Conservation (phyloP, 2,329 filamentous ascomycete species). For the Meredithiella fracta region DNA sequence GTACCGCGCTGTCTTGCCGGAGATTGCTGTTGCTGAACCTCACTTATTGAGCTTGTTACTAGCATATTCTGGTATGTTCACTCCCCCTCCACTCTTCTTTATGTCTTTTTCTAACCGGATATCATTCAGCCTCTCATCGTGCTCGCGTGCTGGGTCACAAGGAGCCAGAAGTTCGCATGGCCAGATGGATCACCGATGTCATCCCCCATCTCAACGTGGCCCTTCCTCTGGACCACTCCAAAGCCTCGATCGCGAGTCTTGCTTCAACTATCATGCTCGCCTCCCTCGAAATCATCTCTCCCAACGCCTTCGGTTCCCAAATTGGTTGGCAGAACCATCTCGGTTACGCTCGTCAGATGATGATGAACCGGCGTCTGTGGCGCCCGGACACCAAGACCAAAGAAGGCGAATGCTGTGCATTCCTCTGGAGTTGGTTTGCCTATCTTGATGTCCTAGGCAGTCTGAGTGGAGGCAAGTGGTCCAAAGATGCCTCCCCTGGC, state of each 20-base stretch:
- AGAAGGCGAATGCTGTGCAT: conserved; percentile 38
- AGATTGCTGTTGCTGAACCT: conserved; percentile 50
- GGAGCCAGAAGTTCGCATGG: conserved; percentile 63
- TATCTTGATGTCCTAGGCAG: conserved; percentile 69
- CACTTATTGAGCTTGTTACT: conserved; percentile 63
- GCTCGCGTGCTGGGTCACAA: conserved; percentile 56
- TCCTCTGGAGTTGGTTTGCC: conserved; percentile 67
- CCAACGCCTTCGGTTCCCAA: conserved; percentile 62
- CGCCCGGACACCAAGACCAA: conserved; percentile 18
- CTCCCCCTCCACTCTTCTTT: background rate
- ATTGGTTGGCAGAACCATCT: conserved; percentile 72
- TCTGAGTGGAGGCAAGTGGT: conserved; percentile 41
- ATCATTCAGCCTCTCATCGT: conserved; percentile 49
- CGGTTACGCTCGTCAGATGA: conserved; percentile 58
- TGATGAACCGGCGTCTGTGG: conserved; percentile 31
- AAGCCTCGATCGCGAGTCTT: conserved; percentile 33
- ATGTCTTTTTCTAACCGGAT: background rate
- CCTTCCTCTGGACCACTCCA: background rate
- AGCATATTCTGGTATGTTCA: conserved; percentile 46
- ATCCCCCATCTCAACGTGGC: conserved; percentile 34
- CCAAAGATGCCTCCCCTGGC: conserved; percentile 31
- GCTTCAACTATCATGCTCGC: conserved; percentile 75
- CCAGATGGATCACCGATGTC: conserved; percentile 62
- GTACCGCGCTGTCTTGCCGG: conserved; percentile 32
- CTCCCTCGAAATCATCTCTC: conserved; percentile 69